Evolutionary conservation across 2,329 filamentous ascomycete species (phyloP).

Genomic region (Rhinocladiella similis): DNA sequence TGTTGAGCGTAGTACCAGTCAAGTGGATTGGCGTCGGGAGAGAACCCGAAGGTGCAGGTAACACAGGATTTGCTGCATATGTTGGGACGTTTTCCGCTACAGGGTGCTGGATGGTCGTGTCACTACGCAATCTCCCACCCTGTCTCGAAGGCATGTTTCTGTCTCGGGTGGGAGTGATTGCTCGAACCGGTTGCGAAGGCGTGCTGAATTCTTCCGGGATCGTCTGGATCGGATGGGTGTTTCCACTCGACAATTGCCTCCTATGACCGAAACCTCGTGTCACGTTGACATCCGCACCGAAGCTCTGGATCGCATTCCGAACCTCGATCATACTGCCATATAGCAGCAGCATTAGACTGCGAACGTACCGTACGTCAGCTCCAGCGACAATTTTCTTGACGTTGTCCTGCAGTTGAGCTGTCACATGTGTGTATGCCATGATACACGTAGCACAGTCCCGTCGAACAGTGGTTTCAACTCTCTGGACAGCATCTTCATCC

Average conservation of each 20-base stretch:
- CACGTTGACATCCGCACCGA: conserved; percentile 45
- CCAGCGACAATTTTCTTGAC: conserved; percentile 54
- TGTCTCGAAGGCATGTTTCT: conserved; percentile 34
- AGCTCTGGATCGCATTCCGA: conserved; percentile 57
- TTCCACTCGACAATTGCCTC: conserved; percentile 32
- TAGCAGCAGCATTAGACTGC: conserved; percentile 59
- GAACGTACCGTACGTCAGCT: conserved; percentile 58
- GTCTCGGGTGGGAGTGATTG: conserved; percentile 49
- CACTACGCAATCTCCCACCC: conserved; percentile 49
- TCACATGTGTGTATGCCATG: conserved; percentile 51
- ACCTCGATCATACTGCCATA: conserved; percentile 60
- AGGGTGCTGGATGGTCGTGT: conserved; percentile 52
- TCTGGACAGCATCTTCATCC: conserved; percentile 48
- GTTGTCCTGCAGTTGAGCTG: conserved; percentile 49
- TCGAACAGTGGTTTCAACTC: conserved; percentile 43
- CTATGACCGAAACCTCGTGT: conserved; percentile 25
- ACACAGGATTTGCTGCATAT: conserved; percentile 20
- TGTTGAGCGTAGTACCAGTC: conserved; percentile 23
- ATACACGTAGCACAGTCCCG: conserved; percentile 52
- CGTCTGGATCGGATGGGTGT: conserved; percentile 34
- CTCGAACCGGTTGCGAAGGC: conserved; percentile 34
- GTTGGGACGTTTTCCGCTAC: conserved; percentile 14
- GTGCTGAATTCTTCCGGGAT: conserved; percentile 32
- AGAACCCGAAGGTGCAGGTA: conserved; percentile 39
- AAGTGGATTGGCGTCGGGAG: conserved; percentile 23